Conservation (phyloP, 2,329 filamentous ascomycete genomes). For the Paecilomyces sp. region DNA sequence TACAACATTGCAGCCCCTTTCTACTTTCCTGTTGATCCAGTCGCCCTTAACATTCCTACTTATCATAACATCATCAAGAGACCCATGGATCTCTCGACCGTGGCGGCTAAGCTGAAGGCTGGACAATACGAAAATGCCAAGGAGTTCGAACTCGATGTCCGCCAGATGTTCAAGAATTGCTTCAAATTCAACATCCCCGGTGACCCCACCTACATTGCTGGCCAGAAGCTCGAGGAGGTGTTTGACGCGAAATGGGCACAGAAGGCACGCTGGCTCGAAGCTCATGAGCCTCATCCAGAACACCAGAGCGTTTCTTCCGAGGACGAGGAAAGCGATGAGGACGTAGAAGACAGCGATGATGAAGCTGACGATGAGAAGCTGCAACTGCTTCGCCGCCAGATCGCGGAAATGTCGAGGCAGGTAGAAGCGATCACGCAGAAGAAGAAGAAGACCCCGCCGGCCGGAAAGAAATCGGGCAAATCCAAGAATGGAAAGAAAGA, state of each 20-base stretch:
- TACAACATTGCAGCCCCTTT: slow-evolving; percentile 65
- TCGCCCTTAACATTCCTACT: slow-evolving; percentile 84
- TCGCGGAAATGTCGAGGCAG: slow-evolving; percentile 67
- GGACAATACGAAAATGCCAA: slow-evolving; percentile 76
- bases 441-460: slow-evolving; percentile 52
- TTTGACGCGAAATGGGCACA: slow-evolving; percentile 70
- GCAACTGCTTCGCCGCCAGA: slow-evolving; percentile 59
- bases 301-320: slow-evolving; percentile 58
- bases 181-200: slow-evolving; percentile 81
- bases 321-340: slow-evolving; percentile 66
- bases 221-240: slow-evolving; percentile 63
- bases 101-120: slow-evolving; percentile 65
- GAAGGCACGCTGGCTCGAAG: slow-evolving; percentile 74
- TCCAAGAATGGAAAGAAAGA: slow-evolving; percentile 39
- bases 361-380: slow-evolving; percentile 58
- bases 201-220: slow-evolving; percentile 66
- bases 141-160: slow-evolving; percentile 78
- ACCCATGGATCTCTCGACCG: slow-evolving; percentile 90
- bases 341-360: slow-evolving; percentile 60
- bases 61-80: slow-evolving; percentile 94
- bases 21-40: slow-evolving; percentile 78
- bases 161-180: slow-evolving; percentile 81
- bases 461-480: slow-evolving; percentile 43
- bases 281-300: slow-evolving; percentile 61
- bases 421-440: slow-evolving; percentile 49